Percentiles rank a stretch among this genome's conserved stretches.
Conservation (phyloP, 345 rosid species). For the Eucalyptus leucophloia region DNA sequence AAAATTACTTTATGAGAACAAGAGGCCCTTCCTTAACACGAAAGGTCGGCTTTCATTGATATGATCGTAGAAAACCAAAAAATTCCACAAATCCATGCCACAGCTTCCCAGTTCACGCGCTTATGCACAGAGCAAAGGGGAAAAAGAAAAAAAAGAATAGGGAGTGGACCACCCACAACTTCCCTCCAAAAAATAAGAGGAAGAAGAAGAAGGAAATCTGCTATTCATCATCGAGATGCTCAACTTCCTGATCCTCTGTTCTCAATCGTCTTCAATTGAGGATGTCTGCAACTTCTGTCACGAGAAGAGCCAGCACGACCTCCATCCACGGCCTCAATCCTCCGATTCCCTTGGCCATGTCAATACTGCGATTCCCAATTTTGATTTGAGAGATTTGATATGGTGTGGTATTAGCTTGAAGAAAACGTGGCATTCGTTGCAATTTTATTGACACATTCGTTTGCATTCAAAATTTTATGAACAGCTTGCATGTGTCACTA, state of each 20-base stretch:
- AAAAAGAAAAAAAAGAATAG: neutral
- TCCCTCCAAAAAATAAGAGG: neutral
- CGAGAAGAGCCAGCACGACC: conserved; percentile 6
- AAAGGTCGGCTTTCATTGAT: neutral
- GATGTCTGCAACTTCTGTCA: conserved; percentile 5
- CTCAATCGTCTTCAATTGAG: conserved; percentile 30
- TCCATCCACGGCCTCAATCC: conserved; percentile 14
- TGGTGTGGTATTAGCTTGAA: neutral
- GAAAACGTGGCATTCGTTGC: neutral
- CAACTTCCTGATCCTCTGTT: conserved; percentile 17
- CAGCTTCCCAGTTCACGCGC: neutral
- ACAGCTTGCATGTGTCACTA: no score
- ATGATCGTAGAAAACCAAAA: neutral
- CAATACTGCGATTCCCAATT: neutral
- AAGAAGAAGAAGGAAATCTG: neutral
- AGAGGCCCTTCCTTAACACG: neutral
- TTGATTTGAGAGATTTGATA: accelerated
- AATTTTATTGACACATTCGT: no score
- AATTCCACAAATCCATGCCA: neutral
- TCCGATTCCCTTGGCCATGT: conserved; percentile 8
- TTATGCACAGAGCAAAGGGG: neutral
- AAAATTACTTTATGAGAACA: neutral
- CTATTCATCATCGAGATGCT: neutral
- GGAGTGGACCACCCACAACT: neutral
- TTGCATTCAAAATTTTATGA: no score